These are phyloP conservation scores for Penicillium tannophilum DNA, from an alignment of 495 filamentous ascomycete genomes.

Conservation along the genomic window DNA sequence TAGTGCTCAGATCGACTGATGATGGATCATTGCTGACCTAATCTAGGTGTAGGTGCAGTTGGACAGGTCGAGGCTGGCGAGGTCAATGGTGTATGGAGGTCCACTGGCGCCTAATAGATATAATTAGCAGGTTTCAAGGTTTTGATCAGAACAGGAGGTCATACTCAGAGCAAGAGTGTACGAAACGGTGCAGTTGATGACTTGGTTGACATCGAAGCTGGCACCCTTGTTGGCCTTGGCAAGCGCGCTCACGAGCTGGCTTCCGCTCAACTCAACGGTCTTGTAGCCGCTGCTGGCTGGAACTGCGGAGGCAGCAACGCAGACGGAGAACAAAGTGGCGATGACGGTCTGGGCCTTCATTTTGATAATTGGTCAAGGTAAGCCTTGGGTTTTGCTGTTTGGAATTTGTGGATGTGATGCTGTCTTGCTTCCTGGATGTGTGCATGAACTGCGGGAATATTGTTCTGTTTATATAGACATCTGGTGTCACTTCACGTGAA, in stretches of 20 bases:
- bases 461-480: background rate
- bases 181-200: conserved; percentile 18
- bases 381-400: background rate
- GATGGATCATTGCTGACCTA: background rate
- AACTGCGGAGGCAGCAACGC: conserved; percentile 11
- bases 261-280: conserved; percentile 9
- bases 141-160: background rate
- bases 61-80: conserved; percentile 15
- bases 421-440: background rate
- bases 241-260: conserved; percentile 16
- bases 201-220: conserved; percentile 11
- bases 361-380: conserved; percentile 1
- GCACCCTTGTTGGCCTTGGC: background rate
- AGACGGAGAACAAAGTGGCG: conserved; percentile 12
- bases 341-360: conserved; percentile 18
- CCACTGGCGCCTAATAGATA: conserved; percentile 4
- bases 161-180: conserved; percentile 22
- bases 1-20: background rate
- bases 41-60: conserved; percentile 17
- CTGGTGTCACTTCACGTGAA: background rate
- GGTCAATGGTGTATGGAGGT: conserved; percentile 19
- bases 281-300: background rate
- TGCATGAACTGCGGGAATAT: background rate
- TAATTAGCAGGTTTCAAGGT: background rate
- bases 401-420: background rate